Conservation (phyloP, 306 rosid genomes). For the Castanopsis chinensis region DNA sequence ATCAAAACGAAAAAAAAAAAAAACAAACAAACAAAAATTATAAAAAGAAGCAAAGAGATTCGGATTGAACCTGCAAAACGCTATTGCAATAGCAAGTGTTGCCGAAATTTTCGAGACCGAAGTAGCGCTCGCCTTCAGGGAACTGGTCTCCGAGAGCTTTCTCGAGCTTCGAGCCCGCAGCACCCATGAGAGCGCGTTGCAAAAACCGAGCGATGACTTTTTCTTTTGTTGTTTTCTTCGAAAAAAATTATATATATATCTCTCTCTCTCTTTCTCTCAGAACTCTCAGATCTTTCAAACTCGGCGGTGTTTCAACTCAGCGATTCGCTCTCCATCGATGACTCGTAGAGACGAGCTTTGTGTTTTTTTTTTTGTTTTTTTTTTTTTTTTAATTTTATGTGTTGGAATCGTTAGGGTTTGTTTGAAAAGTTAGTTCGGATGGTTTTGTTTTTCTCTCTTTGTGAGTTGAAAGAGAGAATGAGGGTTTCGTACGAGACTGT, state of each 20-base stretch:
- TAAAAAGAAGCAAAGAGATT: not conserved
- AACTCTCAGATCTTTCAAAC: constrained; percentile 46
- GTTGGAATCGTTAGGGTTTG: constrained; percentile 41
- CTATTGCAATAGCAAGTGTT: constrained; percentile 98
- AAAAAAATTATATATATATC: too few relatives aligned
- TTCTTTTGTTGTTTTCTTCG: too few relatives aligned
- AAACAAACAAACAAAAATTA: too few relatives aligned
- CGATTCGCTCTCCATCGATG: constrained; percentile 28
- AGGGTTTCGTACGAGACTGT: constrained; percentile 36
- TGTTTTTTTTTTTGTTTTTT: too few relatives aligned
- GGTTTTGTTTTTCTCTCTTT: constrained; percentile 9
- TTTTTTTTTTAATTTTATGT: not conserved
- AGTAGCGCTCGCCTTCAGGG: constrained; percentile 98
- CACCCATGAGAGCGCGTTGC: constrained; percentile 69
- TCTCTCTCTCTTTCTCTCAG: not conserved
- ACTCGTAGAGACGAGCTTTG: constrained; percentile 3
- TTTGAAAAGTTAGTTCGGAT: constrained; percentile 8
- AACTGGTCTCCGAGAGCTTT: constrained; percentile 99
- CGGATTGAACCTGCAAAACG: constrained; percentile 79
- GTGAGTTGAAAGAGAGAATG: constrained; percentile 10
- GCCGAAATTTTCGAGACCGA: constrained; percentile 97
- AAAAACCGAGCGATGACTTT: constrained; percentile 24
- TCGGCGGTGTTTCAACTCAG: constrained; percentile 37
- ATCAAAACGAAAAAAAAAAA: not conserved
- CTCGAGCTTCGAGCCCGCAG: constrained; percentile 98